Percentiles rank a stretch among this genome's conserved stretches.
Evolutionary conservation across 345 rosid species (phyloP).

Genomic region (Sapria himalayana): DNA sequence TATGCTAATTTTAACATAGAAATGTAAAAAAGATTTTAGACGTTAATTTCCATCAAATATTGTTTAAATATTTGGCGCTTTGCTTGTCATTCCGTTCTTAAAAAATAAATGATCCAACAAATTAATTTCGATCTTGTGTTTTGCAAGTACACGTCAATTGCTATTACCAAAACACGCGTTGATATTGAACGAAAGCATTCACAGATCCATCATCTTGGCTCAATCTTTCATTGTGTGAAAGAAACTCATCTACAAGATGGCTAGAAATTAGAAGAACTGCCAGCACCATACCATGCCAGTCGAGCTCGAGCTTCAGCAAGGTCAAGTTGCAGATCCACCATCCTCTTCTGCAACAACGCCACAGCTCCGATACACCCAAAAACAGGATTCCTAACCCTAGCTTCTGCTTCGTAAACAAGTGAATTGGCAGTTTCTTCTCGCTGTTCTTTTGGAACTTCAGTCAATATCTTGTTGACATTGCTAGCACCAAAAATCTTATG

Average conservation of each 20-base stretch:
- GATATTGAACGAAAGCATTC: too few relatives aligned
- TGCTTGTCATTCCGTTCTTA: too few relatives aligned
- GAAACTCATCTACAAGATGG: too few relatives aligned
- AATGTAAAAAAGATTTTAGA: too few relatives aligned
- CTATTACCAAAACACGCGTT: too few relatives aligned
- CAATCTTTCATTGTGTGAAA: neutral
- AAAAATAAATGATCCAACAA: too few relatives aligned
- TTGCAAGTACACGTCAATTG: too few relatives aligned
- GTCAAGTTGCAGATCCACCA: conserved; percentile 65
- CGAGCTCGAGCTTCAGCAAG: conserved; percentile 53
- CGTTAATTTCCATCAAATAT: too few relatives aligned
- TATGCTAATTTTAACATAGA: too few relatives aligned
- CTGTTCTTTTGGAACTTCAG: conserved; percentile 69
- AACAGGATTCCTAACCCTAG: conserved; percentile 69
- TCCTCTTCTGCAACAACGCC: conserved; percentile 45
- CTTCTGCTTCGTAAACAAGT: conserved; percentile 77
- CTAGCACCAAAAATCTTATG: conserved; percentile 95
- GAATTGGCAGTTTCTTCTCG: conserved; percentile 81
- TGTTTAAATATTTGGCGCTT: too few relatives aligned
- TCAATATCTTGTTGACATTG: conserved; percentile 78
- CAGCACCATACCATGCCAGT: conserved; percentile 25
- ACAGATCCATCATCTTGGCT: too few relatives aligned
- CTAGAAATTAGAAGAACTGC: conserved; percentile 3
- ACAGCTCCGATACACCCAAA: conserved; percentile 91
- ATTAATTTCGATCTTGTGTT: too few relatives aligned